Evolutionary conservation across 371 early-diverging fungal genomes (phyloP), one percentile per base, ranked within the genome.

Genomic region (Rhizomucor miehei): DNA sequence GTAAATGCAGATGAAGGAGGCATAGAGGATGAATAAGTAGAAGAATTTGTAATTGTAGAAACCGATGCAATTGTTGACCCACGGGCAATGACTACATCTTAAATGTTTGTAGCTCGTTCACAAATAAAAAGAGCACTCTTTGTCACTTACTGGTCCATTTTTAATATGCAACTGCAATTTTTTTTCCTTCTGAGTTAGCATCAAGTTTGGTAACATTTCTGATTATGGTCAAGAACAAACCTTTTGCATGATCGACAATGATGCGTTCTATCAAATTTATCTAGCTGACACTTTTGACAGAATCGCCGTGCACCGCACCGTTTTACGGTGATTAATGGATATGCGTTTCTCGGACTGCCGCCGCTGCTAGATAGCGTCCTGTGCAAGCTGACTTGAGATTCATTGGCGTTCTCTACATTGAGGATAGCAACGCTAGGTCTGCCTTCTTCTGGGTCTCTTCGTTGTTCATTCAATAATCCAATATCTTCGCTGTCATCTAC

Each of bases 31-130:
- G 58, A 87, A 89, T 10, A 84, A 62, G 49, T 80, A 81, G 67
- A 90, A 90, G 57, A 66, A 75, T 63, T 87, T 89, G 58, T 84
- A 77, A 54, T 89, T 90, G 35, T 58, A 50, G 56, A 74, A 85
- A 1, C 91, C 91, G 6, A 90, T 83, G 57, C 89, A 89, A 51
- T 81, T 83, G 56, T 86, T 86, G 17, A 89, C 59, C 87, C 80
- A 81, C 21, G 81, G 79, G 61, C 88, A 87, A 54, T 85, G 85
- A 47, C 82, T 79, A 54, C 19, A 37, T 23, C 1, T 36, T 17
- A 19, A 38, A 37, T 23, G 16, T 17, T 19, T 21, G 6, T 50
- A 48, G 8, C n/a, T 5, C 29, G 29, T 5, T 29, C 8, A 29
- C 29, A 29, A 8, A 29, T 29, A n/a, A n/a, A n/a, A n/a, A 20